Evolutionary conservation across 805 yeast species (phyloP), one percentile per base, ranked within the genome.

Genomic region (Candida alai): DNA sequence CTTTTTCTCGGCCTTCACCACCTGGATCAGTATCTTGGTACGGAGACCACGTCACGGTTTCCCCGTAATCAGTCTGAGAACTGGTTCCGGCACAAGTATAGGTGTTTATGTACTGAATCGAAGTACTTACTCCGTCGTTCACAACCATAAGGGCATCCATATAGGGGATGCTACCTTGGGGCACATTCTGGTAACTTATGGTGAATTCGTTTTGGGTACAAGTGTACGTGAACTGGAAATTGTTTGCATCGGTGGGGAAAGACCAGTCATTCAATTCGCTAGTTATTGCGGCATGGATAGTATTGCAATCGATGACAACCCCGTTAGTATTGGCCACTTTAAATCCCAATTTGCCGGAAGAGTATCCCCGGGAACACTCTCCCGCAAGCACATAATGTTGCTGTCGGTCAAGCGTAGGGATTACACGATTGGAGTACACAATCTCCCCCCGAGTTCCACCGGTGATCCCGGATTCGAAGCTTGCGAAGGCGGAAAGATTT

Each of bases 121-220:
- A 5, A 16, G 24, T 26, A 16, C 10, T 11, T 6, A 9, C 23
- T 8, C 34, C 32, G n/a, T 27, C 30, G 3, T 30, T 11, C 13
- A 34, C 20, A 5, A 23, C n/a, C 6, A 23, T 21, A 8, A 32
- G 24, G 17, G 28, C 40, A 28, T 46, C 49, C 21, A 54, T 40
- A 35, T 42, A 53, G 6, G 55, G 53, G n/a, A 55, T 38, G 37
- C 41, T 51, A 2, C 62, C 63, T 2, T 57, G 54, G 5, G 62
- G 60, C 18, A 58, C 27, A 32, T 48, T 50, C 4, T 21, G 17
- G 36, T 47, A 56, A n/a, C 15, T 32, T 12, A 44, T 40, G 3
- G 30, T 34, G 18, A 27, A 40, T 3, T 30, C 30, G 7, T 33
- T 31, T 5, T 35, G 10, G 4, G 41, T 30, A 42, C 60, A 57